Base-by-base conservation (phyloP, 139 green algal genomes). In the Coccomyxa sp. region DNA sequence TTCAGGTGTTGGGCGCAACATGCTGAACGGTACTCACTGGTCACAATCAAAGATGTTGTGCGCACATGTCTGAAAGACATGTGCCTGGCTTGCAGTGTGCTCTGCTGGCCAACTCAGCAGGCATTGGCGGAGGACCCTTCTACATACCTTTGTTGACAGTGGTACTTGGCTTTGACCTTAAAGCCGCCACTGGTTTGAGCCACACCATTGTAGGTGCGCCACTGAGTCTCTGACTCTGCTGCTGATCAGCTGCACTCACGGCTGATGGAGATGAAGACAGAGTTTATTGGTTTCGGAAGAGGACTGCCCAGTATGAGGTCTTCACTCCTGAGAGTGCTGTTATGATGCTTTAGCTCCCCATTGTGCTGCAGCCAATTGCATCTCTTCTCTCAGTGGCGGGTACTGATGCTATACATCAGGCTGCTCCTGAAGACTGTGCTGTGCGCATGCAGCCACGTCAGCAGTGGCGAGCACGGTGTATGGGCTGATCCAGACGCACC, bases 51-150 rank as follows among this genome's bases (percentile, higher is more conserved):
- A 33, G 24, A 10, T 31, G n/a, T 36, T 36, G 16, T 36, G 58
- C 58, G 58, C 58, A 36, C 58, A 71, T 14, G 50, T 14, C 50
- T 27, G n/a, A 27, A 31, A 71, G 58, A 12, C 33, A 27, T 27
- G 12, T n/a, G 16, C 8, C 16, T 71, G 58, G 4, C 24, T 35
- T 71, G 79, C 79, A 83, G 80, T 81, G 81, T 77, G 81, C 81
- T 2, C 33, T 79, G 22, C 36, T 81, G 34, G 76, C 81, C 22
- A 81, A 84, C 33, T 55, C 54, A 36, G 80, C 80, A 33, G 80
- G 80, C 27, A 76, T 84, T 68, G 80, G 80, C 4, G 81, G 81
- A 4, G 76, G 81, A 22, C 81, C 81, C 0, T 79, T 84, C 39
- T 84, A 81, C 36, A 34, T 84, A 0, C 76, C 76, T 24, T 33